Conservation (phyloP, 495 filamentous ascomycete species). For the Penicillium tannophilum region DNA sequence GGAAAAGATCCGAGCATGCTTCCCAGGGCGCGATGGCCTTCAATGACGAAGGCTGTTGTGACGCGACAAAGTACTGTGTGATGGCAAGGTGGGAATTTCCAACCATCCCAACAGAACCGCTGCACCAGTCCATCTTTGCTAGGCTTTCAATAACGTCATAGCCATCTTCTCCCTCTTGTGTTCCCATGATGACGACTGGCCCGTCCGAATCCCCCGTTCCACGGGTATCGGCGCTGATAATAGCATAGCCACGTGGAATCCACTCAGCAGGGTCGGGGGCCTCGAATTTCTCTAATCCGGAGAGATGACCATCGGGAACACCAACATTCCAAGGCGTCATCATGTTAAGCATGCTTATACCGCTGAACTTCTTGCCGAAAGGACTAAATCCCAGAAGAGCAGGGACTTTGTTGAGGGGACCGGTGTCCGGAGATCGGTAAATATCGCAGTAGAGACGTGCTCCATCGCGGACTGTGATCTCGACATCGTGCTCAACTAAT, state of each 20-base stretch:
- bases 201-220: slow-evolving; percentile 41
- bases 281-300: slow-evolving; percentile 42
- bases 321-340: slow-evolving; percentile 17
- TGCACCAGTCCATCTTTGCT: slow-evolving; percentile 25
- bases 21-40: slow-evolving; percentile 47
- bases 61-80: slow-evolving; percentile 42
- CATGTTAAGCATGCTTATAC: slow-evolving; percentile 15
- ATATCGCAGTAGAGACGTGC: slow-evolving; percentile 29
- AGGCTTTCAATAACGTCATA: slow-evolving; percentile 24
- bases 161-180: slow-evolving; percentile 38
- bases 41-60: slow-evolving; percentile 37
- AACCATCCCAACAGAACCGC: slow-evolving; percentile 32
- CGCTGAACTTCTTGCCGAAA: slow-evolving; percentile 37
- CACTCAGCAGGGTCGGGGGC: slow-evolving; percentile 47
- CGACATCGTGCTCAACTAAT: slow-evolving; percentile 23
- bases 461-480: slow-evolving; percentile 31
- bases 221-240: slow-evolving; percentile 43
- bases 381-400: slow-evolving; percentile 35
- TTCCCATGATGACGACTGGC: slow-evolving; percentile 34
- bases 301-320: slow-evolving; percentile 16
- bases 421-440: slow-evolving; percentile 26
- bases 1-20: slow-evolving; percentile 40
- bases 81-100: slow-evolving; percentile 32
- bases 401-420: slow-evolving; percentile 21
- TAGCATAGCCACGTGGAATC: slow-evolving; percentile 39